These are phyloP conservation scores for Daldinia childiae DNA, from an alignment of 495 filamentous ascomycete species.

Conservation along the genomic window DNA sequence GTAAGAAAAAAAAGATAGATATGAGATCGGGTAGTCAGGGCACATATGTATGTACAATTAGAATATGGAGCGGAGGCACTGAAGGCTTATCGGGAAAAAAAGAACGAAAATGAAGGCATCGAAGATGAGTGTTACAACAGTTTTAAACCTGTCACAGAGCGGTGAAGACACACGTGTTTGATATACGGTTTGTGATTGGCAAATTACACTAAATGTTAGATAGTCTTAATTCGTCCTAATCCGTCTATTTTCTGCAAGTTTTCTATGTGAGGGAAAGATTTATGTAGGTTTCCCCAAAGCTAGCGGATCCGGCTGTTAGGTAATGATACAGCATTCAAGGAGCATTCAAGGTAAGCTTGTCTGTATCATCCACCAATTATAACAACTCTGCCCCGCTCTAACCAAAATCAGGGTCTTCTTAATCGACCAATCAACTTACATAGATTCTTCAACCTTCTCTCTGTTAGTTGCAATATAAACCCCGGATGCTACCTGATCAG, in stretches of 20 bases:
- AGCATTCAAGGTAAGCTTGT: neutral
- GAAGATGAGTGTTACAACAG: conserved; percentile 5
- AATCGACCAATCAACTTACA: conserved; percentile 32
- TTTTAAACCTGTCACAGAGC: conserved; percentile 32
- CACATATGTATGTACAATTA: no score
- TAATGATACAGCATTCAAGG: conserved; percentile 15
- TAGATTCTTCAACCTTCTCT: neutral
- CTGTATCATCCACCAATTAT: conserved; percentile 11
- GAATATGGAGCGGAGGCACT: no score
- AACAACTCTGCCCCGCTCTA: neutral
- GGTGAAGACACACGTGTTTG: conserved; percentile 38
- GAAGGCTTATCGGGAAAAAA: neutral
- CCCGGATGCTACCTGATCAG: neutral
- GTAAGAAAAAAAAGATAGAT: conserved; percentile 11
- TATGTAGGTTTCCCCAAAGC: neutral
- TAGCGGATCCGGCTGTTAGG: conserved; percentile 26
- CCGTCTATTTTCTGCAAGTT: conserved; percentile 1
- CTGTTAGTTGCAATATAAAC: conserved; percentile 9
- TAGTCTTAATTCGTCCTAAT: neutral
- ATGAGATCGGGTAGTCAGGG: conserved; percentile 1
- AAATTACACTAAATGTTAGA: neutral
- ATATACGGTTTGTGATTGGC: conserved; percentile 28
- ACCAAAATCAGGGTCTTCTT: conserved; percentile 16
- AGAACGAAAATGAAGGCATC: conserved; percentile 21
- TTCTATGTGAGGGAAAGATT: neutral